These are phyloP conservation scores for Leccinum disarticulatum DNA, from an alignment of 768 basidiomycete species.

Conservation along the genomic window DNA sequence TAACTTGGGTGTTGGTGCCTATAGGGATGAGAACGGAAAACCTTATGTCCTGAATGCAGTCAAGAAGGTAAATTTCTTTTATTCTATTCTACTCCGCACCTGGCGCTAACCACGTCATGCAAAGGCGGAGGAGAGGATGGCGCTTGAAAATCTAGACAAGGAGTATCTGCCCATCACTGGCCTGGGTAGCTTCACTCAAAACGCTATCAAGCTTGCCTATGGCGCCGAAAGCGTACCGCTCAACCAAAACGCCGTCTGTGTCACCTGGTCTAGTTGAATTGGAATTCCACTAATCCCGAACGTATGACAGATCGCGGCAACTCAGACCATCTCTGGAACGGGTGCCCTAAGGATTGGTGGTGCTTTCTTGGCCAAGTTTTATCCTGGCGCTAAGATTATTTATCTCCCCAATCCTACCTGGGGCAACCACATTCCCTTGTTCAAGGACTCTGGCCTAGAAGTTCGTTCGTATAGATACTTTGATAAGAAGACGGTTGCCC, in stretches of 20 bases:
- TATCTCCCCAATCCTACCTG: constrained; percentile 94
- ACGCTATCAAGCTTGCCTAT: constrained; percentile 88
- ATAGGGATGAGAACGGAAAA: constrained; percentile 92
- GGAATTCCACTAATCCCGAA: constrained; percentile 1
- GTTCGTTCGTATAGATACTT: constrained; percentile 94
- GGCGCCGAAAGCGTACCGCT: constrained; percentile 77
- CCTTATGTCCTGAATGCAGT: constrained; percentile 91
- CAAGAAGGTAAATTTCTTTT: constrained; percentile 58
- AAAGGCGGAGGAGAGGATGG: constrained; percentile 77
- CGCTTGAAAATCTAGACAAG: constrained; percentile 73
- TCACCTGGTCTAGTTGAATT: neutral
- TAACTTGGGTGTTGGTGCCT: constrained; percentile 96
- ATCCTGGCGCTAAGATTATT: constrained; percentile 81
- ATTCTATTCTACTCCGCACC: neutral
- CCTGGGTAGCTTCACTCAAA: constrained; percentile 78
- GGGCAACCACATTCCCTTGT: constrained; percentile 95
- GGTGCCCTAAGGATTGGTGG: constrained; percentile 96
- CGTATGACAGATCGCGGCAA: constrained; percentile 66
- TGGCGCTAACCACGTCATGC: constrained; percentile 2
- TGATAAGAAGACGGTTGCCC: constrained; percentile 85
- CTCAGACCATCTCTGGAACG: constrained; percentile 96
- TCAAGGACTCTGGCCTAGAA: constrained; percentile 92
- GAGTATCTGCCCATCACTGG: constrained; percentile 98
- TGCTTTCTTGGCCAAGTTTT: constrained; percentile 87
- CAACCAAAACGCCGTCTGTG: constrained; percentile 67